Base-by-base conservation (phyloP, 495 filamentous ascomycete species). In the Neurospora africana region DNA sequence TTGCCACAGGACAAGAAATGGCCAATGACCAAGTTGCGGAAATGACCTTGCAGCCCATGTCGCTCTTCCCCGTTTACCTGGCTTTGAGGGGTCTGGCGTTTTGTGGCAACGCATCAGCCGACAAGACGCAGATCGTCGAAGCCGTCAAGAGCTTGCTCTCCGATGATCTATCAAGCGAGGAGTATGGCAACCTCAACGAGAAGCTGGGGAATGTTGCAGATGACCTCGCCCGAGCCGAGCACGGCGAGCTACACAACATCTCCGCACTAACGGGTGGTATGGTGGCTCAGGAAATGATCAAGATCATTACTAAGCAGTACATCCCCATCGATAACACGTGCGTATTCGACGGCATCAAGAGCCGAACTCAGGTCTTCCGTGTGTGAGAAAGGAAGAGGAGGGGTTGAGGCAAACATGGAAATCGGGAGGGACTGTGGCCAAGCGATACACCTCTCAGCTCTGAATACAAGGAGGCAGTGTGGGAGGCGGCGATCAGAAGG, bases 241-340 rank as follows among this genome's bases (percentile, higher is more conserved):
- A 93, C 39, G 92, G 89, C 58, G 95, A 99, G 81, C 83, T 99
- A 75, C 96, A 98, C 82, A 98, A 98, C 79, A 92, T 97, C 69
- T 90, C 94, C n/a, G 90, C 94, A 33, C 80, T 98, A 68, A 91
- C 91, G 9, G 95, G 96, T 23, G 96, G 95, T 0, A 90, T 99
- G 82, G 91, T 96, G 33, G 93, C 94, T 37, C 95, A 99, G 82
- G 95, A 99, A 84, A 87, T 93, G 37, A 93, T 98, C 79, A 99
- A 99, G 86, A 90, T 97, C 36, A 86, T 98, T 73, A 99, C 95
- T 68, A 90, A 93, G 81, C 95, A 99, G 85, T 99, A 99, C 84
- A 87, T 97, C 15, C 95, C 95, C 21, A 88, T 97, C 70, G 93
- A 98, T 77, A 95, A 97, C 80, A 95, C 92, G 11, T 95, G 93